Percentiles rank a stretch among this genome's conserved stretches.
Conservation (phyloP, 139 green algal species). For the Zygnema circumcarinatum region DNA sequence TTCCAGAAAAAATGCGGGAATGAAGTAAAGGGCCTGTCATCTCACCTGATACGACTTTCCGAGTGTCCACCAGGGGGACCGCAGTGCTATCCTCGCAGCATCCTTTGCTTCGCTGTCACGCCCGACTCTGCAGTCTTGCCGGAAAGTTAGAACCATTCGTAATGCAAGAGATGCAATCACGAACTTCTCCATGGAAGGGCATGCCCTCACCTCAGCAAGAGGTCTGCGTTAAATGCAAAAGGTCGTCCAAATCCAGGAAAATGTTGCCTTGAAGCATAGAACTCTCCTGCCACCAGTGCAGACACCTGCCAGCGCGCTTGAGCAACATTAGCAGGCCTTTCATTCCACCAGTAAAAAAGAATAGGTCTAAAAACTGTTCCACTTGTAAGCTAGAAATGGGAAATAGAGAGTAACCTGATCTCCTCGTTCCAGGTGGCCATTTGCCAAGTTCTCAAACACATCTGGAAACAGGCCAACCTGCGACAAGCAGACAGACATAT, state of each 20-base stretch:
- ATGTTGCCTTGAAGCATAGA: conserved; percentile 44
- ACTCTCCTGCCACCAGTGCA: conserved; percentile 56
- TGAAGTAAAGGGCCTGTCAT: no score
- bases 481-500: no score
- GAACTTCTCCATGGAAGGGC: no score
- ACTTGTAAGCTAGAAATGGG: no score
- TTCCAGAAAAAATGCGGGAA: no score
- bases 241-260: conserved; percentile 58
- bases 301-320: conserved; percentile 43
- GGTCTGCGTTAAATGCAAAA: conserved; percentile 52
- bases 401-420: conserved; percentile 55
- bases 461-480: conserved; percentile 62
- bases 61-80: conserved; percentile 61
- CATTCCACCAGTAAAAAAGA: no score
- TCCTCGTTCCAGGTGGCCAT: conserved; percentile 39
- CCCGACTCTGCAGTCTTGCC: conserved; percentile 42
- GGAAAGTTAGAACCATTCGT: neutral
- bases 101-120: conserved; percentile 42
- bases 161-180: neutral
- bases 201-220: conserved; percentile 31
- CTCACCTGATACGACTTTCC: conserved; percentile 40
- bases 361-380: no score
- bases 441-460: conserved; percentile 51
- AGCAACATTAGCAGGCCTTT: no score
- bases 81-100: conserved; percentile 55